Percentiles rank a stretch among this genome's conserved stretches.
Conservation (phyloP, 345 rosid species). For the Eutrema japonicum region DNA sequence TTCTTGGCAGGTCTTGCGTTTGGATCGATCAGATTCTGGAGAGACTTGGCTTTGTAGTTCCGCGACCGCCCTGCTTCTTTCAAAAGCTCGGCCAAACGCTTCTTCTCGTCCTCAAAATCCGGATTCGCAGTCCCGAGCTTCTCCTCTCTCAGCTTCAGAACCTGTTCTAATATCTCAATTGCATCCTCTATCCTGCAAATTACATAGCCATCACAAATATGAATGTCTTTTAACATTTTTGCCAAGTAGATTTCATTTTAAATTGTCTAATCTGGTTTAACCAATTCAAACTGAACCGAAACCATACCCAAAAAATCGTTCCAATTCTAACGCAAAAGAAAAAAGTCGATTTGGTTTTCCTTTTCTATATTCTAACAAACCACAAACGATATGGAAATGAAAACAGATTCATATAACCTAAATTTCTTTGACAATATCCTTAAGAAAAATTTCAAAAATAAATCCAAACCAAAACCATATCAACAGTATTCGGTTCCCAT, state of each 20-base stretch:
- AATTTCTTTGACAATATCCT: too few species aligned
- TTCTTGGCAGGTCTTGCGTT: conserved; percentile 77
- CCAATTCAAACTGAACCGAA: not conserved
- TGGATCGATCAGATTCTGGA: conserved; percentile 90
- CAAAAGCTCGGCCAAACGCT: conserved; percentile 85
- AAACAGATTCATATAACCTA: too few species aligned
- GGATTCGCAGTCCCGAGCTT: conserved; percentile 98
- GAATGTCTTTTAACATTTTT: not conserved
- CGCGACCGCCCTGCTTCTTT: conserved; percentile 96
- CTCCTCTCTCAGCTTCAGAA: conserved; percentile 92
- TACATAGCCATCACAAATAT: conserved; percentile 27
- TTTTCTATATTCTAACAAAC: too few species aligned
- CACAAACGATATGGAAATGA: too few species aligned
- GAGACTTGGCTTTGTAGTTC: conserved; percentile 86
- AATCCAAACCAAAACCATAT: too few species aligned
- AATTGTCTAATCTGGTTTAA: not conserved
- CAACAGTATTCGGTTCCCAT: too few species aligned
- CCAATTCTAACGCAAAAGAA: not conserved
- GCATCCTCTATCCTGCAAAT: conserved; percentile 91
- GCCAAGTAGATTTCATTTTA: too few species aligned
- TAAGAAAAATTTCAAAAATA: too few species aligned
- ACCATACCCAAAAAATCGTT: not conserved
- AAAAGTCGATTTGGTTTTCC: not conserved
- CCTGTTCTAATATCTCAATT: conserved; percentile 87
- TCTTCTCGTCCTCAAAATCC: conserved; percentile 96